phyloP scores from a whole-genome alignment of 176 grass and related monocot genomes.

The Lolium perenne region DNA sequence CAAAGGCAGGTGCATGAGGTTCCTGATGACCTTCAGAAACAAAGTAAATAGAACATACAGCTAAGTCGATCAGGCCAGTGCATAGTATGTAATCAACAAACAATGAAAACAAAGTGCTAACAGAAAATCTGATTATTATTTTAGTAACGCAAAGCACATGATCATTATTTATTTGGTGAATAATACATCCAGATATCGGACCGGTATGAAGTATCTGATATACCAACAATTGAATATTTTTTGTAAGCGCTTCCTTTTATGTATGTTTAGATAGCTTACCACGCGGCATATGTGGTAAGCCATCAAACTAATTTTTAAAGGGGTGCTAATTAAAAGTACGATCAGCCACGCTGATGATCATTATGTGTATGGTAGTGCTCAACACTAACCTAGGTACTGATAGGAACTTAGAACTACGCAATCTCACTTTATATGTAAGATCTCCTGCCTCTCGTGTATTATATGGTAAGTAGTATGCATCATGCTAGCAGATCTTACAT shows the following conservation, averaged over 20 bases:
- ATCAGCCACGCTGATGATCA: neutral
- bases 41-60: conserved; percentile 37
- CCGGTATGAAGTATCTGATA: neutral
- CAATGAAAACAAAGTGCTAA: neutral
- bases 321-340: conserved; percentile 16
- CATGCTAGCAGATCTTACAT: neutral
- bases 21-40: conserved; percentile 54
- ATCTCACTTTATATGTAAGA: neutral
- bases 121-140: neutral
- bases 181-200: neutral
- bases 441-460: neutral
- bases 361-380: conserved; percentile 1
- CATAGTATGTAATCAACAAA: too few species aligned
- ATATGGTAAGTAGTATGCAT: neutral
- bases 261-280: neutral
- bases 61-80: neutral
- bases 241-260: neutral
- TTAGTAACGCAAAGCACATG: neutral
- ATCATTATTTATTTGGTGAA: neutral
- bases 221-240: neutral
- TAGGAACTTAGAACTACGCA: neutral
- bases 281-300: neutral
- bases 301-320: neutral
- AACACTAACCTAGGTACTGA: conserved; percentile 15
- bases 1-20: conserved; percentile 46